Conservation (phyloP, 192 early-diverging fungal genomes). For the Backusella parvicylindrica region DNA sequence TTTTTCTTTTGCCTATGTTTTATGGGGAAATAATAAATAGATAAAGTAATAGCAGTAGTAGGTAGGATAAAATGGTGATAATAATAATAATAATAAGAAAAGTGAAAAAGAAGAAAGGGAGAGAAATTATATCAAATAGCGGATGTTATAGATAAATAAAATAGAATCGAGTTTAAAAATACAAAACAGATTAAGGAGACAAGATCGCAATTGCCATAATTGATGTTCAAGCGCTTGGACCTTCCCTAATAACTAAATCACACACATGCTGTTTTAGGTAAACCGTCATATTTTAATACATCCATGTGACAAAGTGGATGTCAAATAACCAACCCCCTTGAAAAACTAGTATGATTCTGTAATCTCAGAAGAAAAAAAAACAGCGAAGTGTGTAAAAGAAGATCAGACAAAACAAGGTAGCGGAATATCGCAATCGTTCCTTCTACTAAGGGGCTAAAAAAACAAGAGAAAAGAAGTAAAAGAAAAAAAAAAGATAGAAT, state of each 20-base stretch:
- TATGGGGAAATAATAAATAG: not conserved
- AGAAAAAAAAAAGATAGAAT: not conserved
- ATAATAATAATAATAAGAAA: slow-evolving; percentile 4
- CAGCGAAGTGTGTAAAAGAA: not conserved
- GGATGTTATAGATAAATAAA: not conserved
- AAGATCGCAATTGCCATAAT: not conserved
- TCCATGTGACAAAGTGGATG: slow-evolving; percentile 3
- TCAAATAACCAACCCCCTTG: not conserved
- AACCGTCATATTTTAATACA: not conserved
- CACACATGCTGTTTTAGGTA: not conserved
- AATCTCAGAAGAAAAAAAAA: not conserved
- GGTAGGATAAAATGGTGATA: not conserved
- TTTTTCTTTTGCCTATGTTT: not conserved
- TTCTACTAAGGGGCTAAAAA: not conserved
- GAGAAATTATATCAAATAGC: not conserved
- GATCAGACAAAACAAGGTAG: not conserved
- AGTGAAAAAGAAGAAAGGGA: not conserved
- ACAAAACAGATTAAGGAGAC: slow-evolving; percentile 10
- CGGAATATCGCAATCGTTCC: not conserved
- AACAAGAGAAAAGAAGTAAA: not conserved
- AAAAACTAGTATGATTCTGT: not conserved
- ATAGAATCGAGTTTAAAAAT: slow-evolving; percentile 9
- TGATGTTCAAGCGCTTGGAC: not conserved
- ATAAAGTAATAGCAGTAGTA: not conserved
- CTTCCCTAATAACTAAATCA: not conserved